Percentiles rank a stretch among this genome's conserved stretches.
phyloP scores from a whole-genome alignment of 169 alveolate species.

The Cytauxzoon felis region DNA sequence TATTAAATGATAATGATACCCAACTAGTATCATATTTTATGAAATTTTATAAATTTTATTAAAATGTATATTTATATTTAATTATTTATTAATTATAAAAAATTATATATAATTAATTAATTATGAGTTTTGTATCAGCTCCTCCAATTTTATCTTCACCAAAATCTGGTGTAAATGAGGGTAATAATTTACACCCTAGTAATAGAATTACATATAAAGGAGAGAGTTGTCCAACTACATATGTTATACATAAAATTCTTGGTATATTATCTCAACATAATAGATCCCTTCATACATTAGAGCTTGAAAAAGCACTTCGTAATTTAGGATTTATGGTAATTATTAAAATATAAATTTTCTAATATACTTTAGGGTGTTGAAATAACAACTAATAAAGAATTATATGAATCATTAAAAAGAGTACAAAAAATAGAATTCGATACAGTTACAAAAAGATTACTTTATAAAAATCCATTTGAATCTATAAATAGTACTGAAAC shows the following conservation, averaged over 20 bases:
- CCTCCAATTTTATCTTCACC: neutral
- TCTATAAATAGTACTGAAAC: constrained; percentile 36
- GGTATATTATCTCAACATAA: constrained; percentile 47
- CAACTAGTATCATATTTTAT: too few species aligned
- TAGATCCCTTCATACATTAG: constrained; percentile 55
- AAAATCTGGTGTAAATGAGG: too few species aligned
- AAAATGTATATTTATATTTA: neutral
- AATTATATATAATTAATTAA: neutral
- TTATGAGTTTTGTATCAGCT: neutral
- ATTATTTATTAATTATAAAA: neutral
- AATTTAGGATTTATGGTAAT: constrained; percentile 58
- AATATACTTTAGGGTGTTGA: constrained; percentile 48
- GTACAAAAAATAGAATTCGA: constrained; percentile 59
- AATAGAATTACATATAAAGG: constrained; percentile 52
- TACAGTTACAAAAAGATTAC: constrained; percentile 37
- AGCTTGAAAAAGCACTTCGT: constrained; percentile 61
- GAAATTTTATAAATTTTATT: neutral
- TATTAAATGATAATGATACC: too few species aligned
- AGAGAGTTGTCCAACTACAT: constrained; percentile 41
- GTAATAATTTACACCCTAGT: too few species aligned
- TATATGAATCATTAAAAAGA: constrained; percentile 46
- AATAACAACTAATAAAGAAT: constrained; percentile 60
- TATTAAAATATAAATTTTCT: neutral
- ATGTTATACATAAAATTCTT: constrained; percentile 48
- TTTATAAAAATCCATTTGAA: constrained; percentile 48